Evolutionary conservation across 2,329 filamentous ascomycete genomes (phyloP), one percentile per base, ranked within the genome.

Genomic region (Drechslerella stenobrocha): DNA sequence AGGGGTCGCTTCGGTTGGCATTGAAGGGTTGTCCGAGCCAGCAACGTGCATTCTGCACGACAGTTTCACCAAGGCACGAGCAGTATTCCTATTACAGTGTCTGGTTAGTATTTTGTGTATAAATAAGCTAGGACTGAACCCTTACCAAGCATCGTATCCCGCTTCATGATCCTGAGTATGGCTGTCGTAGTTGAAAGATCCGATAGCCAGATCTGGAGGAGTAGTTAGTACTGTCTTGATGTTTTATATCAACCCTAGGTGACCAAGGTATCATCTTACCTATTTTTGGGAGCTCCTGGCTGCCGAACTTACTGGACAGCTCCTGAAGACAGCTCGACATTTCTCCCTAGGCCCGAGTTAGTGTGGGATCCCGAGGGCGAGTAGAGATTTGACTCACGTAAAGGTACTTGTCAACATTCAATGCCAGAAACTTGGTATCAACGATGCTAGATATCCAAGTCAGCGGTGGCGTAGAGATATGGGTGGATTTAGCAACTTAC

Each of bases 351-450:
- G 37, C 22, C 11, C n/a, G 24, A 6, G 34, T 69, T 52, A 69
- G 37, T 20, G 3, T 24, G 34, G 11, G 15, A 34, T 3, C 7
- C 2, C 18, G 11, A 24, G 11, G 8, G 34, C 4, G 3, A 13
- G 26, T 11, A 24, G 23, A 23, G 13, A 5, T 20, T 42, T 3
- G 13, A 47, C 34, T 37, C 57, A 58, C 46, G 34, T 52, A 61
- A 9, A 28, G 15, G n/a, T 20, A 47, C 45, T 30, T 42, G 35
- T 70, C 55, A 15, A 61, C 46, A 28, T 79, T 76, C 4, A 78
- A 81, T 0, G 81, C 80, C 71, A 86, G 77, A 70, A 82, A 84
- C 69, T 85, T 85, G 0, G 84, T 86, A 70, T 87, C 84, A 9
- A 85, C 75, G 26, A 86, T 78, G 1, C 75, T 73, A 0, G 79